Conservation (phyloP, 2,329 filamentous ascomycete genomes). For the Fusarium brevicatenulatum region DNA sequence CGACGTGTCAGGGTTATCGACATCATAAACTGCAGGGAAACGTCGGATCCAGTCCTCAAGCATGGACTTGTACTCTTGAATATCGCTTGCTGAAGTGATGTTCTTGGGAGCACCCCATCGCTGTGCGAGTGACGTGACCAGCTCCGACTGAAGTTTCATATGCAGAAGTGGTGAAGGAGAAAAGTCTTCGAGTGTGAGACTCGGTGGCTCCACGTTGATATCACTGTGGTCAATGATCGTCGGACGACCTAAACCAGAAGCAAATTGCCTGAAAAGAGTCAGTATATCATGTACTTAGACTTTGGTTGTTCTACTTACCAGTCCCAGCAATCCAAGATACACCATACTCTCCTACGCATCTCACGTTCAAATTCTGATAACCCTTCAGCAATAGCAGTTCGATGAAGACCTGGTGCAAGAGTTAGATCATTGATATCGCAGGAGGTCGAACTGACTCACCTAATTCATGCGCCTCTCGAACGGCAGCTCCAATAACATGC, state of each 20-base stretch:
- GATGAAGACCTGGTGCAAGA: conserved; percentile 40
- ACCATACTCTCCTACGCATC: conserved; percentile 51
- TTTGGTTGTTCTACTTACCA: conserved; percentile 41
- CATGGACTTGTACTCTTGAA: conserved; percentile 45
- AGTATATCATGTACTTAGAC: background rate
- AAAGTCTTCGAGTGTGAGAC: conserved; percentile 47
- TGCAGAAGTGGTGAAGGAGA: conserved; percentile 48
- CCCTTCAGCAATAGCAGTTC: conserved; percentile 39
- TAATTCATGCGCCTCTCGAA: conserved; percentile 50
- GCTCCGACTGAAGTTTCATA: conserved; percentile 51
- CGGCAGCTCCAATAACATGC: conserved; percentile 48
- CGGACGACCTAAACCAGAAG: conserved; percentile 46
- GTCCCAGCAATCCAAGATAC: conserved; percentile 50
- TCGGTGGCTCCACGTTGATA: conserved; percentile 48
- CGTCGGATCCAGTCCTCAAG: conserved; percentile 55
- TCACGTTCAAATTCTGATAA: conserved; percentile 50
- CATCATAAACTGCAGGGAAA: conserved; percentile 54
- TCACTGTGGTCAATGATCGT: conserved; percentile 49
- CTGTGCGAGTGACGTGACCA: conserved; percentile 43
- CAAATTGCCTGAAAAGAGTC: conserved; percentile 48
- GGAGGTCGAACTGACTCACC: conserved; percentile 23
- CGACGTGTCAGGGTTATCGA: conserved; percentile 53
- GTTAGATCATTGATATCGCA: background rate
- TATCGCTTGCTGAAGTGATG: conserved; percentile 43
- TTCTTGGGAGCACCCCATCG: conserved; percentile 46